Conservation (phyloP, 768 basidiomycete species). For the Kwoniella sp. region DNA sequence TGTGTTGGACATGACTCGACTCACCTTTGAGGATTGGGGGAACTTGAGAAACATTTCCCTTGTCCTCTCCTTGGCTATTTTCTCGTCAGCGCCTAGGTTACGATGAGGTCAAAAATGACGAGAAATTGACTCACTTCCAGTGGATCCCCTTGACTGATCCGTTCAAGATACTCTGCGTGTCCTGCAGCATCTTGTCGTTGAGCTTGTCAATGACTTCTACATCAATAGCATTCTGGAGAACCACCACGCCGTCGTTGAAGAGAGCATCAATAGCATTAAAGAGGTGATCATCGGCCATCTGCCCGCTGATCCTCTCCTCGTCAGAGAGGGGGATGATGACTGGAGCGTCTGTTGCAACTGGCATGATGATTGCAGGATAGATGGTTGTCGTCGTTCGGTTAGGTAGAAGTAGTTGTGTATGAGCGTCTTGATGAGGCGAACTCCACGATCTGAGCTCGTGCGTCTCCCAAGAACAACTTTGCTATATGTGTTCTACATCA, state of each 20-base stretch:
- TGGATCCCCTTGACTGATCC: slow-evolving; percentile 14
- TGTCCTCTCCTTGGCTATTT: slow-evolving; percentile 15
- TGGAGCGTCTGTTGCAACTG: slow-evolving; percentile 11
- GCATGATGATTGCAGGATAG: slow-evolving; percentile 3
- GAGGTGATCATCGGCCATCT: slow-evolving; percentile 14
- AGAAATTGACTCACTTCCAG: slow-evolving; percentile 19
- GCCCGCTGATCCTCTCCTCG: slow-evolving; percentile 8
- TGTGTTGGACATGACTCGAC: neutral
- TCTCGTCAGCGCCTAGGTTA: neutral
- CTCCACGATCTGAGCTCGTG: too few species aligned
- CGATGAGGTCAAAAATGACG: neutral
- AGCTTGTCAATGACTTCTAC: slow-evolving; percentile 21
- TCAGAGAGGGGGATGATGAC: slow-evolving; percentile 17
- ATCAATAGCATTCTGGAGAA: slow-evolving; percentile 24
- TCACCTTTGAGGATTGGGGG: slow-evolving; percentile 22
- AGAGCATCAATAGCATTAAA: slow-evolving; percentile 21
- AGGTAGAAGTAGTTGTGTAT: too few species aligned
- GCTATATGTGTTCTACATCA: too few species aligned
- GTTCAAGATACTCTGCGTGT: slow-evolving; percentile 13
- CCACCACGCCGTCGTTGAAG: slow-evolving; percentile 22
- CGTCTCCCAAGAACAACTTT: too few species aligned
- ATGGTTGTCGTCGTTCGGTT: neutral
- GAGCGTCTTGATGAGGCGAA: too few species aligned
- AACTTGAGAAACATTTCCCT: slow-evolving; percentile 24
- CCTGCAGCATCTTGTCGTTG: slow-evolving; percentile 21